Conservation (phyloP, 148 eudicot genomes). For the Camellia sinensis region DNA sequence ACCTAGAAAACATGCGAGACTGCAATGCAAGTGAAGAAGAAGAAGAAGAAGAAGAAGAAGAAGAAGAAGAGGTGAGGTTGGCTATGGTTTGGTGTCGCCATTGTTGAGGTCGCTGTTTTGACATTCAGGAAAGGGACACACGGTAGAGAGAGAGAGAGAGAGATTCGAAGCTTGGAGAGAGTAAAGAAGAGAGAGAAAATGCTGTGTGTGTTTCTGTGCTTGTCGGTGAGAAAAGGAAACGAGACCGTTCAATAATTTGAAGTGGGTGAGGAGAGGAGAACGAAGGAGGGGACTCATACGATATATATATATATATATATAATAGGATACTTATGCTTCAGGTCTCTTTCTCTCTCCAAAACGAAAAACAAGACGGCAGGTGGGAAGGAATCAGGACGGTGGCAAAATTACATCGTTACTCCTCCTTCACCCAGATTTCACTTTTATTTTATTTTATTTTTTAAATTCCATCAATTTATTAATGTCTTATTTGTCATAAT, state of each 20-base stretch:
- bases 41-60: constrained; percentile 17
- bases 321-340: too few relatives aligned
- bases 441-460: too few relatives aligned
- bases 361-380: background rate
- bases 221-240: constrained; percentile 41
- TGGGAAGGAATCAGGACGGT: background rate
- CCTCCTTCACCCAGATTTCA: too few relatives aligned
- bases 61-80: constrained; percentile 17
- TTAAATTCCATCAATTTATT: too few relatives aligned
- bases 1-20: constrained; percentile 6
- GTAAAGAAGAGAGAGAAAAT: constrained; percentile 26
- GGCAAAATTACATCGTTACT: too few relatives aligned
- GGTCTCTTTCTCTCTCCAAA: background rate
- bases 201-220: constrained; percentile 9
- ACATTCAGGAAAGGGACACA: constrained; percentile 24
- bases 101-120: constrained; percentile 14
- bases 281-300: too few relatives aligned
- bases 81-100: constrained; percentile 21
- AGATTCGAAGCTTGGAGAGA: constrained; percentile 48
- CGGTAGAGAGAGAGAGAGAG: constrained; percentile 10
- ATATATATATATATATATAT: too few relatives aligned
- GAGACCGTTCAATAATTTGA: too few relatives aligned
- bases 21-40: constrained; percentile 4
- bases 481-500: too few relatives aligned
- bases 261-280: too few relatives aligned